Percentiles rank a stretch among this genome's conserved stretches.
phyloP scores from a whole-genome alignment of 495 filamentous ascomycete genomes.

The Xeromyces bisporus region DNA sequence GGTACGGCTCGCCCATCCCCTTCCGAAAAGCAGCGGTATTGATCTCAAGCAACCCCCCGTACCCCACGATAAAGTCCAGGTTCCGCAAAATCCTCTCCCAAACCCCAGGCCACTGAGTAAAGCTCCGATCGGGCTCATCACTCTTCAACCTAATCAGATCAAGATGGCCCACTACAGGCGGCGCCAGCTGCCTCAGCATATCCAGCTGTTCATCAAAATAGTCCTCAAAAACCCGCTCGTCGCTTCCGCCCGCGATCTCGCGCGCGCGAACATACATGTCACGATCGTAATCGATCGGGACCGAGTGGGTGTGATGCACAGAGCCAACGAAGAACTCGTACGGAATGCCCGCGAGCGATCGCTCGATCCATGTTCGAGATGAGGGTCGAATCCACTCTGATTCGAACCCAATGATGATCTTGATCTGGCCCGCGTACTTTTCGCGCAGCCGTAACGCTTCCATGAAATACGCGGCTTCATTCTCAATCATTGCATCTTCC shows the following conservation, averaged over 20 bases:
- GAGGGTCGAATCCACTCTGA: constrained; percentile 70
- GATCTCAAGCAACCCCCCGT: constrained; percentile 73
- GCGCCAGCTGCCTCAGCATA: constrained; percentile 59
- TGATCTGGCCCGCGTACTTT: constrained; percentile 53
- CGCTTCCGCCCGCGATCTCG: constrained; percentile 38
- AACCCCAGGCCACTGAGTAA: constrained; percentile 38
- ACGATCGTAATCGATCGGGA: constrained; percentile 79
- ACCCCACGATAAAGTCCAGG: constrained; percentile 45
- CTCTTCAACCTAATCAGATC: constrained; percentile 76
- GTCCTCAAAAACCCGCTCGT: constrained; percentile 53
- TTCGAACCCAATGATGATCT: constrained; percentile 81
- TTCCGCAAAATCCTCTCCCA: constrained; percentile 64
- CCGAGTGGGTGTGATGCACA: constrained; percentile 67
- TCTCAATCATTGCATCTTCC: constrained; percentile 24
- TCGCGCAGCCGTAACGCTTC: constrained; percentile 56
- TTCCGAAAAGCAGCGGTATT: constrained; percentile 79
- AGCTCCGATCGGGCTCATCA: constrained; percentile 41
- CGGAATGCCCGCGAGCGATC: constrained; percentile 38
- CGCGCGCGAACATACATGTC: constrained; percentile 49
- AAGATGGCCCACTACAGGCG: constrained; percentile 80
- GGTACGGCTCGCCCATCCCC: constrained; percentile 82
- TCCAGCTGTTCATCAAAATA: constrained; percentile 79
- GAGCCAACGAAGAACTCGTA: constrained; percentile 86
- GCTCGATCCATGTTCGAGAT: constrained; percentile 39
- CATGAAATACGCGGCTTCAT: constrained; percentile 51